phyloP scores from a whole-genome alignment of 352 stramenopile species.

The Pythium periplocum region DNA sequence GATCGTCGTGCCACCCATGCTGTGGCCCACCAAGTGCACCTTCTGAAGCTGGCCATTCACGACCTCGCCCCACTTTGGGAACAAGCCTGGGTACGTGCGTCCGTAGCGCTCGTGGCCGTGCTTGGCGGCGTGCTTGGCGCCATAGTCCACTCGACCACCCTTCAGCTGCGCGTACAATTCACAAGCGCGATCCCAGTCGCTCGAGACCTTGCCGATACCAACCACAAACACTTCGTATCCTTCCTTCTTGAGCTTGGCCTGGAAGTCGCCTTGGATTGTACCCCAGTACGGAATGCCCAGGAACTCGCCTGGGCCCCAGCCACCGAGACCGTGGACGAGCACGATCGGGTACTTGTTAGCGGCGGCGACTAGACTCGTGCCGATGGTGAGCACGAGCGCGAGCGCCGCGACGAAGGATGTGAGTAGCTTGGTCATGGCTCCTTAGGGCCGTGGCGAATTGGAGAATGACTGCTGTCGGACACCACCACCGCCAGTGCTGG shows the following conservation, averaged over 20 bases:
- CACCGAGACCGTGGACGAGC: slow-evolving; percentile 14
- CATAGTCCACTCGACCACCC: slow-evolving; percentile 21
- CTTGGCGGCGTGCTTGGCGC: slow-evolving; percentile 6
- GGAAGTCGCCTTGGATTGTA: slow-evolving; percentile 2
- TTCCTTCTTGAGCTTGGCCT: slow-evolving; percentile 9
- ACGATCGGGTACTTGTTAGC: slow-evolving; percentile 11
- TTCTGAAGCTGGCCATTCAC: slow-evolving; percentile 18
- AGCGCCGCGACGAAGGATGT: too few species aligned
- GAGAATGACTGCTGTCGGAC: too few species aligned
- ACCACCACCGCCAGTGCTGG: too few species aligned
- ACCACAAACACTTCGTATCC: slow-evolving; percentile 15
- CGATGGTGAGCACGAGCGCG: too few species aligned
- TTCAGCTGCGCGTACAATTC: slow-evolving; percentile 26
- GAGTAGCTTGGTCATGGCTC: neutral
- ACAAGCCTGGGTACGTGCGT: slow-evolving; percentile 28
- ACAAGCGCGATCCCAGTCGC: slow-evolving; percentile 26
- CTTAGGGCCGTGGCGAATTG: too few species aligned
- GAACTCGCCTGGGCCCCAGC: slow-evolving; percentile 5
- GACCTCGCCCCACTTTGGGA: slow-evolving; percentile 18
- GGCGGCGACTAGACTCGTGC: neutral
- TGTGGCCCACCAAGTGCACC: slow-evolving; percentile 22
- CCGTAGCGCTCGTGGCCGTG: slow-evolving; percentile 22
- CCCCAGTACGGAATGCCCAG: slow-evolving; percentile 7
- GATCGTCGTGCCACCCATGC: slow-evolving; percentile 12
- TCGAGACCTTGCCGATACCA: slow-evolving; percentile 11